Evolutionary conservation across 768 basidiomycete species (phyloP).

Genomic region (Kondoa subrosea): DNA sequence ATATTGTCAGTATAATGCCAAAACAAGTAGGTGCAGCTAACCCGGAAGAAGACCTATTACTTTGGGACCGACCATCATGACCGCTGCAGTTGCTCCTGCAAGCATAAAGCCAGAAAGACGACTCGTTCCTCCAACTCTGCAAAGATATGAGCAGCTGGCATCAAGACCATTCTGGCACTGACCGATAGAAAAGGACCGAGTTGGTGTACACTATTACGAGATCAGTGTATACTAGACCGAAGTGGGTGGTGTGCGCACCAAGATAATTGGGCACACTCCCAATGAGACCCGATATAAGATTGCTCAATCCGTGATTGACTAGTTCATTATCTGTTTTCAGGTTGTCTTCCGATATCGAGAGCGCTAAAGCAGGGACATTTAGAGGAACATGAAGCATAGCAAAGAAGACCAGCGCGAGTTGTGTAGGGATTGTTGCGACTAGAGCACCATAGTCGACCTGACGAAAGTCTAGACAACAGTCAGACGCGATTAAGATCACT

Average conservation of each 20-base stretch:
- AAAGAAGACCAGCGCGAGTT: constrained; percentile 56
- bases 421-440: constrained; percentile 75
- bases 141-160: too few species aligned
- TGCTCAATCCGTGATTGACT: constrained; percentile 79
- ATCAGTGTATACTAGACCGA: neutral
- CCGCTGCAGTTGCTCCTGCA: constrained; percentile 49
- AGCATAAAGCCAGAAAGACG: constrained; percentile 72
- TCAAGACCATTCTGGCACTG: too few species aligned
- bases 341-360: constrained; percentile 68
- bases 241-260: constrained; percentile 2
- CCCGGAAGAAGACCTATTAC: constrained; percentile 64
- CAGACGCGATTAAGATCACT: neutral
- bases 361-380: constrained; percentile 76
- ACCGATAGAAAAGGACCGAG: constrained; percentile 59
- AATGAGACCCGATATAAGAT: constrained; percentile 58
- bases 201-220: constrained; percentile 33
- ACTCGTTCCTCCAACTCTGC: constrained; percentile 71
- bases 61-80: constrained; percentile 67
- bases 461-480: constrained; percentile 41
- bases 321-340: constrained; percentile 84
- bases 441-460: constrained; percentile 50
- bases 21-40: neutral
- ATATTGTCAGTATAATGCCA: too few species aligned
- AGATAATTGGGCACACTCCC: constrained; percentile 54
- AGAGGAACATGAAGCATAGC: constrained; percentile 47